phyloP scores from a whole-genome alignment of 805 yeast genomes.

The Yarrowia sp. region DNA sequence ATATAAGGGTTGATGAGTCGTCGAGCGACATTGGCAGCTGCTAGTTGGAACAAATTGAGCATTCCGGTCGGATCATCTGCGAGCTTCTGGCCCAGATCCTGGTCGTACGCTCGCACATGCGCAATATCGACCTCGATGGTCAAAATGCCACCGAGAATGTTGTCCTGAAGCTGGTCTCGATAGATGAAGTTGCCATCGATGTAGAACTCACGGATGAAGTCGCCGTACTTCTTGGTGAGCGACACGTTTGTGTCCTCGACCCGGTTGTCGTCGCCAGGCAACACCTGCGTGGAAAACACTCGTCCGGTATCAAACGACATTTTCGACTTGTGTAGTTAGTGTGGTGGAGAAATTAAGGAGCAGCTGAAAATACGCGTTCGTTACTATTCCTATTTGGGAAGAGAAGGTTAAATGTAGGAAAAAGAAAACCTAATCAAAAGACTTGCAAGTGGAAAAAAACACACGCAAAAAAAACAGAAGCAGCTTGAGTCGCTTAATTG shows the following conservation, averaged over 20 bases:
- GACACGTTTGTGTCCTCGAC: conserved; percentile 54
- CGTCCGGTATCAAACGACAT: conserved; percentile 53
- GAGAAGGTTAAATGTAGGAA: not conserved
- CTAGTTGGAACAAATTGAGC: conserved; percentile 80
- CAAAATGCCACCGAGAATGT: conserved; percentile 77
- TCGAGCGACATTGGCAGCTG: conserved; percentile 70
- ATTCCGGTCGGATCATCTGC: conserved; percentile 87
- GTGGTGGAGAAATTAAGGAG: not conserved
- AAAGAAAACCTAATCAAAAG: not conserved
- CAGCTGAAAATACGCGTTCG: not conserved
- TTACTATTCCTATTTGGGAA: conserved; percentile 36
- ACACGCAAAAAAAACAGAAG: no score
- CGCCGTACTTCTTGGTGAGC: conserved; percentile 59
- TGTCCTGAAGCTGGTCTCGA: conserved; percentile 86
- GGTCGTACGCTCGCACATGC: conserved; percentile 86
- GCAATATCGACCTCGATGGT: conserved; percentile 77
- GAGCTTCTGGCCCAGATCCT: conserved; percentile 82
- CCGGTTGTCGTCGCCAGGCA: conserved; percentile 79
- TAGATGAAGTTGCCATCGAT: conserved; percentile 82
- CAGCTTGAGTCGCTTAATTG: no score
- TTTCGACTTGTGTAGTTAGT: conserved; percentile 8
- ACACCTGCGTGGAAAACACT: conserved; percentile 68
- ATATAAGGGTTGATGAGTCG: conserved; percentile 53
- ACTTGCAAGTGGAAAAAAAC: no score
- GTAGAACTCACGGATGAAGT: conserved; percentile 85